Evolutionary conservation across 2,329 filamentous ascomycete genomes (phyloP), one percentile per base, ranked within the genome.

Genomic region (Diaporthe citrichinensis): DNA sequence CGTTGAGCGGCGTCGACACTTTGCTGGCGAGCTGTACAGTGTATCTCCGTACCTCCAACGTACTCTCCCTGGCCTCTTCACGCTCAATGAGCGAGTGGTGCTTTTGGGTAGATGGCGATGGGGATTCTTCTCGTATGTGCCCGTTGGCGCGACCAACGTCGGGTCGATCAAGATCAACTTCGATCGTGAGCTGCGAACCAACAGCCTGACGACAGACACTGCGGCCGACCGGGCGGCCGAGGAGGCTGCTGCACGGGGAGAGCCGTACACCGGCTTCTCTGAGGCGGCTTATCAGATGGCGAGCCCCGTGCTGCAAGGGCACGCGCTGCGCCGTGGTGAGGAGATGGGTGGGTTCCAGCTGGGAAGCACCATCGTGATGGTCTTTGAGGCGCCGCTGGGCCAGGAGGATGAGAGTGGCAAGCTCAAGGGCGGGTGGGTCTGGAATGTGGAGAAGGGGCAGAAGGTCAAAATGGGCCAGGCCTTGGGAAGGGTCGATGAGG

Each of bases 341-440:
- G 97, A 99, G 85, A 98, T 99, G 95, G 97, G 97, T 73, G 97
- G 97, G 0, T 99, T 99, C 86, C 95, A 97, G 86, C 89, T 99
- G 4, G 97, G 97, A 28, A 98, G 95, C 83, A 98, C 96, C 1
- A 93, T 99, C 79, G 97, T 99, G 53, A 88, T 99, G 71, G 95
- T 99, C 0, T 99, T 99, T 82, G 97, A 99, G 85, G 97, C 97
- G 17, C 97, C 97, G 0, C 91, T 92, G 73, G 90, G 92, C 1
- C 92, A 90, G 83, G 88, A 87, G 74, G 85, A 84, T 10, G 86
- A 86, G 44, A 88, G 86, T 28, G 88, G 87, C 1, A 86, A 89
- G 71, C 86, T 89, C 72, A 68, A 34, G 31, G 91, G 90, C 20
- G 95, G 95, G 0, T 98, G 95, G 90, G 90, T 89, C 77, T 99